Base-by-base conservation (phyloP, 2,329 filamentous ascomycete species). In the Diaporthe citri region DNA sequence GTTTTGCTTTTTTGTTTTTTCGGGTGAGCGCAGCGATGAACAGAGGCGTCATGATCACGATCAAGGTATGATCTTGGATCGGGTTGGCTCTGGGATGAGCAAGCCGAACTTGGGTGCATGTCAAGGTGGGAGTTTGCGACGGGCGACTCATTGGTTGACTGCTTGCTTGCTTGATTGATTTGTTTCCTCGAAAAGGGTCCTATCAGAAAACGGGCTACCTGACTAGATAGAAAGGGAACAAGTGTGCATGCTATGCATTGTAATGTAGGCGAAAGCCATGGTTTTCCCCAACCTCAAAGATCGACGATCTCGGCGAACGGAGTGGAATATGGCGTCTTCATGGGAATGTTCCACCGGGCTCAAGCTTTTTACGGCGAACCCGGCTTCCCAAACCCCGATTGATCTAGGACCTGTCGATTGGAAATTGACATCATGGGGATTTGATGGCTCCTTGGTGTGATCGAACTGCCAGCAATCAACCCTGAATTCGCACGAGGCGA, bases 371-470 rank as follows among this genome's bases (percentile, higher is more conserved):
- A 87, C 83, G 85, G 90, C 92, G 92, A 94, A 88, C 91, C 90
- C 89, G 90, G 90, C 89, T 88, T 86, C 87, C 64, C 85, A 85
- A 87, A 86, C 84, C 88, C 88, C 86, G 85, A 87, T 97, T 90
- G 82, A 85, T 98, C 93, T 97, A 85, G 94, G 93, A 97, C 92
- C 94, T 97, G 95, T 97, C 95, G 94, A 96, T 95, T 92, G 93
- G 94, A 96, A 88, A 95, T 94, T 92, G 90, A 94, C 93, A 95
- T 91, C 94, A 95, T 92, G 80, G 85, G 81, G 83, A 83, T 84
- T 85, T 86, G 90, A 92, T 95, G 94, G 92, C 93, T 96, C 94
- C 94, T 93, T 95, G 85, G 83, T 82, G 87, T 90, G 91, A 95
- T 95, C 94, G 94, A 97, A 91, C 93, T 97, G 94, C 91, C 91